Percentiles rank a stretch among this genome's conserved stretches.
Evolutionary conservation across 805 yeast species (phyloP).

Genomic region (Metschnikowia amazonensis): DNA sequence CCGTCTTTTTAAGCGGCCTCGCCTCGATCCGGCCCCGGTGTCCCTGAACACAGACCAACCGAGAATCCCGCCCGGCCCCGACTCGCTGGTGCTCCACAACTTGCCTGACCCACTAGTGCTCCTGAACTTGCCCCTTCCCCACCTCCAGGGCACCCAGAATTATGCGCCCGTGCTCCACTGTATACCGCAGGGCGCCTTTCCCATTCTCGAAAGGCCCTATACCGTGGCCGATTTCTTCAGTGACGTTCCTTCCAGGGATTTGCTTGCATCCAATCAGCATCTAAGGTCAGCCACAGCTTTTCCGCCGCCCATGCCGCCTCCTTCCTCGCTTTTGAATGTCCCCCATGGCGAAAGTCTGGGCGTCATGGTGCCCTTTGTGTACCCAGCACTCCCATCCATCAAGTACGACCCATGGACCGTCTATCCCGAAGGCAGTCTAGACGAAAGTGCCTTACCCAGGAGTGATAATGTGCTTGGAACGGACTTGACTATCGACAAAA

Average conservation of each 20-base stretch:
- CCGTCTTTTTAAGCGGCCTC: slow-evolving; percentile 14
- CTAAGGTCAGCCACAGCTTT: slow-evolving; percentile 23
- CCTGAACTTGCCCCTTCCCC: slow-evolving; percentile 5
- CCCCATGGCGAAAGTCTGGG: slow-evolving; percentile 19
- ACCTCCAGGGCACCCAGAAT: background rate
- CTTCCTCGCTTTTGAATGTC: slow-evolving; percentile 1
- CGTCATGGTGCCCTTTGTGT: slow-evolving; percentile 42
- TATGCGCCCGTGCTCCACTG: slow-evolving; percentile 27
- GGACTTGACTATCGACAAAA: background rate
- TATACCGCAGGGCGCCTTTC: slow-evolving; percentile 35
- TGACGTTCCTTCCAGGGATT: slow-evolving; percentile 23
- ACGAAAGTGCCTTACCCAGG: background rate
- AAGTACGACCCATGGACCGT: slow-evolving; percentile 10
- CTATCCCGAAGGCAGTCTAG: slow-evolving; percentile 5
- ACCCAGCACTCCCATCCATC: slow-evolving; percentile 40
- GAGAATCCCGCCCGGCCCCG: background rate
- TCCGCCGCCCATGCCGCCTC: slow-evolving; percentile 42
- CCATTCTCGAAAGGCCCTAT: slow-evolving; percentile 34
- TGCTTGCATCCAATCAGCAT: slow-evolving; percentile 20
- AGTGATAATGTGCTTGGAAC: background rate
- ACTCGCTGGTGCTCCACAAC: background rate
- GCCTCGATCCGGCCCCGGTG: background rate
- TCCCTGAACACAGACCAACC: background rate
- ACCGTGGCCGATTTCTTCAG: slow-evolving; percentile 32
- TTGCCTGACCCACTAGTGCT: background rate